Evolutionary conservation across 768 basidiomycete genomes (phyloP).

Genomic region (Royoungia palumana): DNA sequence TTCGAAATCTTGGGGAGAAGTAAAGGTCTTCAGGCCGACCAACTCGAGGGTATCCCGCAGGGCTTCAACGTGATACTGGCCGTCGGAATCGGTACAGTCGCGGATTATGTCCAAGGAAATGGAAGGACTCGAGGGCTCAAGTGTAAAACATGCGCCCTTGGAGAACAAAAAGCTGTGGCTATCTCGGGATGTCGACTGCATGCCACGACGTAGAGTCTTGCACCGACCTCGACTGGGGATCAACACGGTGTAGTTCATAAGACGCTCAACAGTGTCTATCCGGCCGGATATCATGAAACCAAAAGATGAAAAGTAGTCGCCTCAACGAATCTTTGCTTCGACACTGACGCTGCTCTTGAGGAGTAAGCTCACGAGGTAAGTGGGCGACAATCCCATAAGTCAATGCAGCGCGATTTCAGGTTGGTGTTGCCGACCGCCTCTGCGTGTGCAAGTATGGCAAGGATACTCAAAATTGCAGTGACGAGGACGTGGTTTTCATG

Average conservation of each 20-base stretch:
- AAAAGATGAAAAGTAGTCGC: neutral
- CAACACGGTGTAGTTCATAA: slow-evolving; percentile 23
- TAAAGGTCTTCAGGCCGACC: slow-evolving; percentile 58
- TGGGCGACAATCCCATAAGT: slow-evolving; percentile 25
- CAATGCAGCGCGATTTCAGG: slow-evolving; percentile 28
- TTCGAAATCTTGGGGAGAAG: slow-evolving; percentile 73
- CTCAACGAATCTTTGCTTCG: slow-evolving; percentile 23
- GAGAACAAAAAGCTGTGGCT: neutral
- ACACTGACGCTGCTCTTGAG: slow-evolving; percentile 25
- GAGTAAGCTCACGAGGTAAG: slow-evolving; percentile 29
- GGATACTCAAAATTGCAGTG: slow-evolving; percentile 21
- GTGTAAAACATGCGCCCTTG: neutral
- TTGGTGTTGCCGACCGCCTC: slow-evolving; percentile 20
- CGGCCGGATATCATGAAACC: slow-evolving; percentile 1
- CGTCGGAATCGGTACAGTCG: slow-evolving; percentile 26
- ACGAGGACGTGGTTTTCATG: slow-evolving; percentile 29
- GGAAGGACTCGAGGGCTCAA: slow-evolving; percentile 23
- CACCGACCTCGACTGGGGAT: slow-evolving; percentile 72
- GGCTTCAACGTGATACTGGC: slow-evolving; percentile 19
- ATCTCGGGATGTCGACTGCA: slow-evolving; percentile 32
- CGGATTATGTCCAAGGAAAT: slow-evolving; percentile 33
- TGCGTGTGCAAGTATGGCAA: slow-evolving; percentile 28
- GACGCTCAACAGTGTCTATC: slow-evolving; percentile 30
- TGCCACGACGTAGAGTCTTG: slow-evolving; percentile 25
- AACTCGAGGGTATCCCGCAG: slow-evolving; percentile 43